Conservation (phyloP, 2,329 filamentous ascomycete genomes). For the Beauveria brongniartii region DNA sequence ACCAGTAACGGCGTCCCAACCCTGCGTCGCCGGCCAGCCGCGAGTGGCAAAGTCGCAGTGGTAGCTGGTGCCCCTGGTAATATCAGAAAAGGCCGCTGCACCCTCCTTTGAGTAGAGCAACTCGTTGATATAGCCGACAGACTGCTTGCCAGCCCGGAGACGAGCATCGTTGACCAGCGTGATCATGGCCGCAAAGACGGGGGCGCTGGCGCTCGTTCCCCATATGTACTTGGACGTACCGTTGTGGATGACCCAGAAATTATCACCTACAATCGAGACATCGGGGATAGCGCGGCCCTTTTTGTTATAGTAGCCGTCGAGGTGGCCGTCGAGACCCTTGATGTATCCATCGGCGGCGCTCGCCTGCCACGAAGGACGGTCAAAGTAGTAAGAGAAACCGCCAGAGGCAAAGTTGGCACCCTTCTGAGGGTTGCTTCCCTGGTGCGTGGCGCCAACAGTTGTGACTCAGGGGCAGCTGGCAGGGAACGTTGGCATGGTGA, state of each 20-base stretch:
- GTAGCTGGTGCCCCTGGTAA: not conserved
- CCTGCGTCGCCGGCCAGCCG: slow-evolving; percentile 9
- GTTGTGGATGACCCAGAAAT: slow-evolving; percentile 30
- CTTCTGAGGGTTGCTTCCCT: slow-evolving; percentile 25
- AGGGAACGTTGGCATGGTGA: slow-evolving; percentile 49
- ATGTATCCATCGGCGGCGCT: slow-evolving; percentile 31
- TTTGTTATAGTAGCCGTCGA: slow-evolving; percentile 36
- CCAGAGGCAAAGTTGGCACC: slow-evolving; percentile 29
- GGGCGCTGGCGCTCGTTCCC: slow-evolving; percentile 12
- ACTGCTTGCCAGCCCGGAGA: slow-evolving; percentile 8
- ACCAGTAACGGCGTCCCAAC: slow-evolving; percentile 11
- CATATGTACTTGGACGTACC: slow-evolving; percentile 20
- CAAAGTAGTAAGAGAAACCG: slow-evolving; percentile 40
- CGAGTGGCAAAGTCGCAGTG: slow-evolving; percentile 1
- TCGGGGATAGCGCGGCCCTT: slow-evolving; percentile 39
- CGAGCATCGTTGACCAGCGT: slow-evolving; percentile 9
- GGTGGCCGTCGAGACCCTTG: slow-evolving; percentile 30
- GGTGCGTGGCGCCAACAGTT: slow-evolving; percentile 31
- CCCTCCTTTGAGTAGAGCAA: slow-evolving; percentile 8
- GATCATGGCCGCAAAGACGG: slow-evolving; percentile 12
- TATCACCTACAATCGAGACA: slow-evolving; percentile 40
- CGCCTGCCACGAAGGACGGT: slow-evolving; percentile 32
- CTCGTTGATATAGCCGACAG: slow-evolving; percentile 10
- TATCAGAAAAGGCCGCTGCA: not conserved
- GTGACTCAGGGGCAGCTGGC: slow-evolving; percentile 31